phyloP scores from a whole-genome alignment of 1,284 basidiomycete species.

The Phlebopus sp. region DNA sequence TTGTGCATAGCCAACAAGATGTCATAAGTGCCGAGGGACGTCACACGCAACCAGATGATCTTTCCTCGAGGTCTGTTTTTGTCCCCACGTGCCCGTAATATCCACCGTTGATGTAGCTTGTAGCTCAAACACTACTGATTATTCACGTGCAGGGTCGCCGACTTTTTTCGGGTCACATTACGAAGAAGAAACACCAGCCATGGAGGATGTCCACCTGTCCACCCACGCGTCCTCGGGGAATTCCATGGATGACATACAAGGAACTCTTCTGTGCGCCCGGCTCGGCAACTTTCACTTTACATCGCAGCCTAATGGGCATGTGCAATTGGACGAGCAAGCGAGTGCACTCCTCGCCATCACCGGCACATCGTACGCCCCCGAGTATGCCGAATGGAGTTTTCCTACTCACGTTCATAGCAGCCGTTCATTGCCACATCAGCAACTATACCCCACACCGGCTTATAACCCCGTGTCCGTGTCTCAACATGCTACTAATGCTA shows the following conservation, averaged over 20 bases:
- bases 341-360: conserved; percentile 27
- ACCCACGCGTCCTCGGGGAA: conserved; percentile 12
- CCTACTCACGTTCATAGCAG: conserved; percentile 26
- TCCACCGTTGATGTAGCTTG: conserved; percentile 17
- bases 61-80: conserved; percentile 34
- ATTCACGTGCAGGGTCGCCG: conserved; percentile 21
- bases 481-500: conserved; percentile 11
- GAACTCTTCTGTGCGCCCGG: conserved; percentile 21
- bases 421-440: conserved; percentile 27
- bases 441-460: conserved; percentile 21
- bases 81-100: conserved; percentile 21
- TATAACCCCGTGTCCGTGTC: conserved; percentile 24
- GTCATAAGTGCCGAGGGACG: conserved; percentile 29
- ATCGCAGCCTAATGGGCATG: conserved; percentile 10
- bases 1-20: conserved; percentile 20
- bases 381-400: conserved; percentile 7
- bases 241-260: conserved; percentile 23
- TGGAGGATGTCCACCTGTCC: conserved; percentile 11
- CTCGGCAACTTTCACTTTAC: conserved; percentile 27
- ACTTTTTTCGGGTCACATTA: conserved; percentile 21
- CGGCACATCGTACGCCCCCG: conserved; percentile 25
- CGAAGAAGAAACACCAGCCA: conserved; percentile 21
- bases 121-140: conserved; percentile 20
- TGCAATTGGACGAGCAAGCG: conserved; percentile 19
- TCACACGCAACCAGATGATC: conserved; percentile 32